A percentile compares a stretch with the other conserved stretches of the same genome.
Conservation (phyloP, 805 yeast species). For the Kazachstania bromeliacearum region DNA sequence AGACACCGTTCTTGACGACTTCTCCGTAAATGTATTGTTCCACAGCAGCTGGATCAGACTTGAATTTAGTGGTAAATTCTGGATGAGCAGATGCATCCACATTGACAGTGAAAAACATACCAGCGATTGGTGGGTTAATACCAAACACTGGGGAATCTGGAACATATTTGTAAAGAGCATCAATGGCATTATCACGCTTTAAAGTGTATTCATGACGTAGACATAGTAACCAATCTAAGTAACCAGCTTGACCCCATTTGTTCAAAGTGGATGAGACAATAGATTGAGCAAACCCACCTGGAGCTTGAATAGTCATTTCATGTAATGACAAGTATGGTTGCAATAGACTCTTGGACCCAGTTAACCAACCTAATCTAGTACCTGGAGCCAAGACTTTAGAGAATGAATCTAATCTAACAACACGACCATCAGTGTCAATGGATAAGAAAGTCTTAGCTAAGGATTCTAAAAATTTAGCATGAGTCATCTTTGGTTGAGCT, state of each 20-base stretch:
- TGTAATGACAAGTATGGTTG: constrained; percentile 63
- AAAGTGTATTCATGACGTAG: constrained; percentile 74
- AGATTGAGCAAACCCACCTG: constrained; percentile 74
- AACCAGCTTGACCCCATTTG: constrained; percentile 87
- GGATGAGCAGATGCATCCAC: constrained; percentile 79
- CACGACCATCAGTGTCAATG: constrained; percentile 80
- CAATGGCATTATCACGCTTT: constrained; percentile 82
- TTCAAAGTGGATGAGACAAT: constrained; percentile 59
- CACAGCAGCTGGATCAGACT: constrained; percentile 51
- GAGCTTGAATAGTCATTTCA: constrained; percentile 73
- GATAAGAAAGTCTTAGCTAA: constrained; percentile 70
- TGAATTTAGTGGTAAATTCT: constrained; percentile 47
- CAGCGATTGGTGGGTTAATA: constrained; percentile 62
- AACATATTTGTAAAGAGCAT: constrained; percentile 53
- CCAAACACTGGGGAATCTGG: constrained; percentile 24
- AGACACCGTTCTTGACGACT: constrained; percentile 49
- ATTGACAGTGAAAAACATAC: constrained; percentile 73
- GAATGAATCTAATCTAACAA: constrained; percentile 78
- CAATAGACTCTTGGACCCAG: constrained; percentile 54
- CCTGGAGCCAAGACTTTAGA: constrained; percentile 93
- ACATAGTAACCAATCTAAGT: constrained; percentile 81
- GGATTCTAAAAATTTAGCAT: constrained; percentile 55
- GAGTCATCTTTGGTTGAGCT: constrained; percentile 29
- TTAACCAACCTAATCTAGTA: constrained; percentile 79
- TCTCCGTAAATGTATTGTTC: constrained; percentile 56